Conservation (phyloP, 139 green algal genomes). For the Medakamo hakoo region DNA sequence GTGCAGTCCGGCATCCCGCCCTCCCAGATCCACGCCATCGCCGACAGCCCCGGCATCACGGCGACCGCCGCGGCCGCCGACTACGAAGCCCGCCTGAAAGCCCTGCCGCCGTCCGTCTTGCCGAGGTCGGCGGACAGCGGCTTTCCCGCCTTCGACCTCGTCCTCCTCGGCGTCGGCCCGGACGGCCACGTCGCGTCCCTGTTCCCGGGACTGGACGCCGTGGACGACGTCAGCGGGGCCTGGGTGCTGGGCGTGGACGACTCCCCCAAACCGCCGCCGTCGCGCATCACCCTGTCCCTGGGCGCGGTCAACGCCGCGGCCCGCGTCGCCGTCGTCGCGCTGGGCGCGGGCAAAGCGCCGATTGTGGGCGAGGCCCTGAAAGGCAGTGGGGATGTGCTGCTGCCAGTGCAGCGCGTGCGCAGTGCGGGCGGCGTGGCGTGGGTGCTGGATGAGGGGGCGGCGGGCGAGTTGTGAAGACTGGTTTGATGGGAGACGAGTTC, state of each 20-base stretch:
- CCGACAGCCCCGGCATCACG: conserved; percentile 22
- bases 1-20: neutral
- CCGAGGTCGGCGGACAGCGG: conserved; percentile 28
- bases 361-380: neutral
- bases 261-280: conserved; percentile 90
- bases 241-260: conserved; percentile 81
- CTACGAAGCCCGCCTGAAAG: conserved; percentile 53
- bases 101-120: conserved; percentile 30
- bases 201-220: conserved; percentile 70
- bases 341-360: conserved; percentile 9
- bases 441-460: neutral
- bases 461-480: neutral
- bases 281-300: conserved; percentile 89
- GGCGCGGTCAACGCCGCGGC: conserved; percentile 69
- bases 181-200: conserved; percentile 94
- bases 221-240: conserved; percentile 3
- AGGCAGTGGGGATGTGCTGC: neutral
- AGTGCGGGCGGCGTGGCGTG: neutral
- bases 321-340: conserved; percentile 22
- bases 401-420: neutral
- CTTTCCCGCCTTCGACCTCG: conserved; percentile 68
- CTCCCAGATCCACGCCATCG: conserved; percentile 26
- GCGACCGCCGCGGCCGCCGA: conserved; percentile 26
- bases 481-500: no score
- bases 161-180: conserved; percentile 86